Base-by-base conservation (phyloP, 208 protist species). In the Leishmania amazonensis region DNA sequence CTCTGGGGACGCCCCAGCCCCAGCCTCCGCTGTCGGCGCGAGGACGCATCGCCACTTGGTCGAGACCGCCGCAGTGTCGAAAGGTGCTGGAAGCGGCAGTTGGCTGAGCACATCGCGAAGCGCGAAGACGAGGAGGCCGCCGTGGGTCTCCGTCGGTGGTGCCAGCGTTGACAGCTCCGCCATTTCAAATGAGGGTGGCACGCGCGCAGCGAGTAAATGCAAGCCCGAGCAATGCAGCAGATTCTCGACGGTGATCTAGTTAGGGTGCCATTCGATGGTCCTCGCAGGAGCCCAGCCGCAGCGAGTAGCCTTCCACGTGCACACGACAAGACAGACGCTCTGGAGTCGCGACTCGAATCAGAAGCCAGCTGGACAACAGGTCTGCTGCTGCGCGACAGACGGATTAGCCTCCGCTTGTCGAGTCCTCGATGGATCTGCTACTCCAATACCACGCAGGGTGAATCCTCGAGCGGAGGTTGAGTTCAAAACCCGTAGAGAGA, bases 1-100 rank as follows among this genome's bases (percentile, higher is more conserved):
- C 35, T 84, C 85, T 2, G 65, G 74, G 0, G 71, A 70, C 3
- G 83, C 77, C 11, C 62, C 49, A 28, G 24, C 47, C 3, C 53
- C 76, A 21, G 2, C 45, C 73, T 72, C 64, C 4, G 90, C 83
- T n/a, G 86, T 81, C 31, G 91, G 91, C 1, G 86, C 90, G 60
- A 97, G 83, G 4, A 95, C 88, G 71, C 95, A 98, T 3, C 95
- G 89, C 95, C 93, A 98, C 83, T 96, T 97, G 58, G 64, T 68
- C 35, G 93, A 96, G 8, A 98, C 81, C 9, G 75, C 62, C 0
- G 73, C 79, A 6, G 93, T 76, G 2, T 79, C 72, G 62, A 83
- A 90, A 8, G 76, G 79, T 1, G 81, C 49, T 19, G 94, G 94
- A 1, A 97, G 84, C 1, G 78, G 89, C 3, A 97, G 72, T 24